Evolutionary conservation across 805 yeast genomes (phyloP), one percentile per base, ranked within the genome.

Genomic region (Kazachstania martiniae): DNA sequence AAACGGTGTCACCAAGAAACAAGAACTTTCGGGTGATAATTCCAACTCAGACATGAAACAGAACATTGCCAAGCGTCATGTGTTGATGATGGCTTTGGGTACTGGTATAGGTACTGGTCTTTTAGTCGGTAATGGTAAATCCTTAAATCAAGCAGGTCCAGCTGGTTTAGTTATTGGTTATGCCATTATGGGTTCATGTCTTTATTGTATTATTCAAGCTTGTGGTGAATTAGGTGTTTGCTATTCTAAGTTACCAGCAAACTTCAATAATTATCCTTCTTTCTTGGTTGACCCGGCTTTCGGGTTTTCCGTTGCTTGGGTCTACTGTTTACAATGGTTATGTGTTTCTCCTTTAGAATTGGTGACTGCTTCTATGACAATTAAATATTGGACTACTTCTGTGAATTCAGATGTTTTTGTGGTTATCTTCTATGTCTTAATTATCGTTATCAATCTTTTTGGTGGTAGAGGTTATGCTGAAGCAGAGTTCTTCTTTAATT

Each of bases 91-190:
- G 44, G 77, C 85, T 25, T 66, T 80, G 26, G 84, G 84, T 21
- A 80, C 84, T 21, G 73, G 79, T 43, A 73, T 78, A 31, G 89
- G 89, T 42, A 76, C 85, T 3, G 87, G 89, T 51, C 56, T 79
- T 35, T 72, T 80, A 41, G 75, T 80, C 31, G 85, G 86, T 44
- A 62, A 74, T 10, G 85, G 84, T 25, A 56, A 61, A 13, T 68
- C 80, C 3, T 63, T 80, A 41, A 50, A 57, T 21, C 54, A 60
- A 10, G 78, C 79, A 40, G 86, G 86, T 19, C 84, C 86, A 3
- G 82, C 71, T 10, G 70, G 70, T 29, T 41, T 71, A 28, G 58
- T 79, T 29, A 63, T 77, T 25, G 75, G 82, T 21, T 74, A 70
- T 49, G 61, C 67, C 19, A 50, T 74, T 32, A 72, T 77, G 59